Conservation (phyloP, 2,329 filamentous ascomycete genomes). For the Rhynchosporium agropyri region DNA sequence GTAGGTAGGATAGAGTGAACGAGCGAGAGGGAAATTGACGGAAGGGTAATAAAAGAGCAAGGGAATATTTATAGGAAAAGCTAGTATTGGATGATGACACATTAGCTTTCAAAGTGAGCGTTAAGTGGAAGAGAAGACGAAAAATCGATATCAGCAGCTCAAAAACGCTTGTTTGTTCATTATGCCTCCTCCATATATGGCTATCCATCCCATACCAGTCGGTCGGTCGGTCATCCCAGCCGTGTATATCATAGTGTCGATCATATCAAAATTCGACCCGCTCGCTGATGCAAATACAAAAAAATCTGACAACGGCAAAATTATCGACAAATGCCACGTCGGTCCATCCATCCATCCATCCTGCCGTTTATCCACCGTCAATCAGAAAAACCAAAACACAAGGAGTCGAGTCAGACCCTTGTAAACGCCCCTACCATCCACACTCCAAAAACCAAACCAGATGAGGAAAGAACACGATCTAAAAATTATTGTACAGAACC, state of each 20-base stretch:
- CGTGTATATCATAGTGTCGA: slow-evolving; percentile 1
- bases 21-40: too few species aligned
- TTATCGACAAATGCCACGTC: not conserved
- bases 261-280: slow-evolving; percentile 7
- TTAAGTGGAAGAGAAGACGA: not conserved
- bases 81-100: too few species aligned
- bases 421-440: slow-evolving; percentile 11
- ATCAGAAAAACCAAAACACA: not conserved
- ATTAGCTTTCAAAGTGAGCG: not conserved
- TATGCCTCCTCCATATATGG: slow-evolving; percentile 2
- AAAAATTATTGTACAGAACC: slow-evolving; percentile 22
- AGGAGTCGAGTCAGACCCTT: too few species aligned
- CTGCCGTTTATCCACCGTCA: slow-evolving; percentile 3
- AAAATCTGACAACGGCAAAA: not conserved
- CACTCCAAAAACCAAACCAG: slow-evolving; percentile 16
- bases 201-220: slow-evolving; percentile 6
- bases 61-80: too few species aligned
- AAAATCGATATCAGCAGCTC: slow-evolving; percentile 8
- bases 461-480: slow-evolving; percentile 1
- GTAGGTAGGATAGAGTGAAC: too few species aligned
- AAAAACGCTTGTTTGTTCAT: slow-evolving; percentile 7
- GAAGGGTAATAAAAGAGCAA: too few species aligned
- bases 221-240: slow-evolving; percentile 1
- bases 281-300: slow-evolving; percentile 14
- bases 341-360: slow-evolving; percentile 2